phyloP scores from a whole-genome alignment of 305 asterid genomes.

The Solanum chacoense region DNA sequence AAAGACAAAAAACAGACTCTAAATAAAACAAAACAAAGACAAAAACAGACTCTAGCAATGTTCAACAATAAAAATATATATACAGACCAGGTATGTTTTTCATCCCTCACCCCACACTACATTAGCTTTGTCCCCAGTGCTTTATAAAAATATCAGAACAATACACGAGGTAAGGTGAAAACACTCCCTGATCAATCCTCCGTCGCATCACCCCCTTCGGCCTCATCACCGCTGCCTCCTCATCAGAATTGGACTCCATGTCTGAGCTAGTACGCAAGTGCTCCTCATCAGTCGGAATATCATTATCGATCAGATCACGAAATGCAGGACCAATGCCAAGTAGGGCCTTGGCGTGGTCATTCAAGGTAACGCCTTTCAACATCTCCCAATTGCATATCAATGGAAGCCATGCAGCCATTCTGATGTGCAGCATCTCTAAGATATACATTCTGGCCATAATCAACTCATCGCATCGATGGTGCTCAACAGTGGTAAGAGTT shows the following conservation, averaged over 20 bases:
- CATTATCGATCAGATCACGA: not conserved
- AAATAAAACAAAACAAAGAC: not conserved
- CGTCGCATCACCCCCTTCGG: not conserved
- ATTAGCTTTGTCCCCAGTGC: not conserved
- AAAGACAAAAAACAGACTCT: not conserved
- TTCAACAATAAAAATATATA: not conserved
- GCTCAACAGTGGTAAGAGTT: not conserved
- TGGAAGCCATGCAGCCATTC: not conserved
- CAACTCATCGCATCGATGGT: not conserved
- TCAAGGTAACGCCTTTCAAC: not conserved
- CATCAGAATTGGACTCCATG: not conserved
- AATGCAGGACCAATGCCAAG: not conserved
- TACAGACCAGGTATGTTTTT: not conserved
- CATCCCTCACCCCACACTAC: not conserved
- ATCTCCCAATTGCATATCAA: not conserved
- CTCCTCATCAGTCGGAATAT: not conserved
- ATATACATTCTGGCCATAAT: not conserved
- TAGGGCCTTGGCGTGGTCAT: not conserved
- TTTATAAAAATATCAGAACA: not conserved
- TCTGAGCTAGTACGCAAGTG: not conserved
- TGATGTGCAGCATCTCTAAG: not conserved
- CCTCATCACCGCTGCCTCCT: not conserved
- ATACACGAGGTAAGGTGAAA: not conserved
- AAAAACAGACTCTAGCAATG: not conserved
- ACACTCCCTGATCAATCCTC: not conserved